Evolutionary conservation across 257 asterid genomes (phyloP).

Genomic region (Solanum neorickii): DNA sequence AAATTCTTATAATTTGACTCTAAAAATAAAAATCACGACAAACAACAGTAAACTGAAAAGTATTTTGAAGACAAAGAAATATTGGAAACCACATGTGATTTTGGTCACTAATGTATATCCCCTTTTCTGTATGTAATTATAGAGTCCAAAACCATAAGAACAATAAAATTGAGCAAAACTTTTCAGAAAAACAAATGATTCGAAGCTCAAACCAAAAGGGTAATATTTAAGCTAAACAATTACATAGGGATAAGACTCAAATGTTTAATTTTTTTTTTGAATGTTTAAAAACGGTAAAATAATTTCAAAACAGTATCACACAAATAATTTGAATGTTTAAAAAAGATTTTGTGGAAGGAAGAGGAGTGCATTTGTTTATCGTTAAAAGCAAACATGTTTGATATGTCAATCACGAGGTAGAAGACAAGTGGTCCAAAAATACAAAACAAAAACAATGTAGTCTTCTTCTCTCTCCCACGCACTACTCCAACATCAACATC

Average conservation of each 20-base stretch:
- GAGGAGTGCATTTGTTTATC: conserved; percentile 11
- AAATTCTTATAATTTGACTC: too few species aligned
- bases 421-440: conserved; percentile 4
- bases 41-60: too few species aligned
- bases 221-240: too few species aligned
- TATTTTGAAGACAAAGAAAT: background rate
- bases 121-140: background rate
- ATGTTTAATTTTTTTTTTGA: too few species aligned
- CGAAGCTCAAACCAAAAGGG: background rate
- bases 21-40: too few species aligned
- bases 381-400: conserved; percentile 12
- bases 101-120: background rate
- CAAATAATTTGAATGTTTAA: background rate
- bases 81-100: background rate
- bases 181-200: background rate
- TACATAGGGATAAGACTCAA: background rate
- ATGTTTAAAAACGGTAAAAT: background rate
- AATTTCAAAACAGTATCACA: background rate
- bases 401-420: conserved; percentile 18
- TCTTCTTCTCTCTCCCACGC: background rate
- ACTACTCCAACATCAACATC: background rate
- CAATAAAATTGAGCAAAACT: too few species aligned
- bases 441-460: background rate
- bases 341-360: background rate
- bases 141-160: background rate